Evolutionary conservation across 192 early-diverging fungal species (phyloP).

Genomic region (Linnemannia elongata): DNA sequence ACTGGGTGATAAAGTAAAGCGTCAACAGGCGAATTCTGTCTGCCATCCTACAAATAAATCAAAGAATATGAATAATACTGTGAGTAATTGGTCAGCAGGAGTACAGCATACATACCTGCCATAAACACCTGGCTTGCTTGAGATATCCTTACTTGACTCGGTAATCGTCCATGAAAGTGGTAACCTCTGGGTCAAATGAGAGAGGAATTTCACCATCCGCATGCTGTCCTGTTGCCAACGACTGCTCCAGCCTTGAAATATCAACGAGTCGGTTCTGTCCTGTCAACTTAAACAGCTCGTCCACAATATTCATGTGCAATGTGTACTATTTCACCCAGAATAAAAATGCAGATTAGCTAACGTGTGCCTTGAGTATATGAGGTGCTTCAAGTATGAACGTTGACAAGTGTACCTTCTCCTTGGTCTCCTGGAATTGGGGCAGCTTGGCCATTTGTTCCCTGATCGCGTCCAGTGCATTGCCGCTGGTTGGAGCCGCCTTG

Average conservation of each 20-base stretch:
- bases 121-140: not conserved
- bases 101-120: not conserved
- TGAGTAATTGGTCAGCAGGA: not conserved
- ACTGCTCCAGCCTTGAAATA: slow-evolving; percentile 83
- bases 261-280: slow-evolving; percentile 74
- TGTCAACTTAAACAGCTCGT: slow-evolving; percentile 82
- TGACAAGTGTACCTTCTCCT: slow-evolving; percentile 52
- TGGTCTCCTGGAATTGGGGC: slow-evolving; percentile 84
- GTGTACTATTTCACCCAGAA: slow-evolving; percentile 35
- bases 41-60: slow-evolving; percentile 69
- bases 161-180: slow-evolving; percentile 79
- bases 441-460: slow-evolving; percentile 88
- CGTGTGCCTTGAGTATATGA: too few species aligned
- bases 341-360: not conserved
- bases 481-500: slow-evolving; percentile 33
- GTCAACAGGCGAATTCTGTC: slow-evolving; percentile 48
- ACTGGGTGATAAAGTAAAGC: slow-evolving; percentile 51
- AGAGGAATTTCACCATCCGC: slow-evolving; percentile 74
- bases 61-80: not conserved
- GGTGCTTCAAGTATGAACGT: not conserved
- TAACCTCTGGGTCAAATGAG: slow-evolving; percentile 81
- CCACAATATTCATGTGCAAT: slow-evolving; percentile 83
- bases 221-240: slow-evolving; percentile 79
- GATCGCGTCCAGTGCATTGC: slow-evolving; percentile 81
- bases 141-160: slow-evolving; percentile 58